Evolutionary conservation across 768 basidiomycete species (phyloP).

Genomic region (Tricholoma terreum): DNA sequence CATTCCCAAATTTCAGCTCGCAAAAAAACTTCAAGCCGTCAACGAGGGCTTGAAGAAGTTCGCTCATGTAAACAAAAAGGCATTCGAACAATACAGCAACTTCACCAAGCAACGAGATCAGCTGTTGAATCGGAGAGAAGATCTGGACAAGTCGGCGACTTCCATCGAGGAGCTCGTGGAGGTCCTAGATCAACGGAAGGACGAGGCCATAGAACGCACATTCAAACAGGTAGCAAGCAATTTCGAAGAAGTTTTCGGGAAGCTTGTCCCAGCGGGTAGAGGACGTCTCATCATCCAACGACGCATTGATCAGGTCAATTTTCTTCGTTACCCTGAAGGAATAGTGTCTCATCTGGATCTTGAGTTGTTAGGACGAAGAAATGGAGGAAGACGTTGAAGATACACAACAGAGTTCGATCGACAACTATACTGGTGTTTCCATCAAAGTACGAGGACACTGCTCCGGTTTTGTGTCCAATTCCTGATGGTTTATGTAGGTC

Average conservation of each 20-base stretch:
- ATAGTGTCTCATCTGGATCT: neutral
- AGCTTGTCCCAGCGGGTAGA: constrained; percentile 89
- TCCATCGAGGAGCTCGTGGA: constrained; percentile 93
- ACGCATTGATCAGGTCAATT: constrained; percentile 73
- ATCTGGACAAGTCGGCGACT: constrained; percentile 83
- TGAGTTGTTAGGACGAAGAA: constrained; percentile 57
- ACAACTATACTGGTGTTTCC: constrained; percentile 95
- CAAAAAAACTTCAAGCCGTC: constrained; percentile 88
- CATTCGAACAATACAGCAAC: constrained; percentile 96
- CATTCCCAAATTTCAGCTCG: constrained; percentile 52
- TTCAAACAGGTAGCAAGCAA: constrained; percentile 98
- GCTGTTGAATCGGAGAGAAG: constrained; percentile 79
- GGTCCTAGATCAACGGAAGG: constrained; percentile 93
- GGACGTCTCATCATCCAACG: constrained; percentile 92
- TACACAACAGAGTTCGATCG: constrained; percentile 71
- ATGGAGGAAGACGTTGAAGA: constrained; percentile 72
- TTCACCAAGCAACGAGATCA: constrained; percentile 98
- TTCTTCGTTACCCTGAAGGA: neutral
- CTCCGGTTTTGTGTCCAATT: neutral
- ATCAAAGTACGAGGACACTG: constrained; percentile 62
- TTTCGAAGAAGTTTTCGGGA: constrained; percentile 97
- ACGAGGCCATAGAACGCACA: constrained; percentile 97
- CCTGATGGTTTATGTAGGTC: constrained; percentile 49
- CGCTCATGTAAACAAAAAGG: constrained; percentile 98
- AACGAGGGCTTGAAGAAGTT: constrained; percentile 96